These are phyloP conservation scores for Pythium dissotocum DNA, from an alignment of 352 stramenopile genomes.

Conservation along the genomic window DNA sequence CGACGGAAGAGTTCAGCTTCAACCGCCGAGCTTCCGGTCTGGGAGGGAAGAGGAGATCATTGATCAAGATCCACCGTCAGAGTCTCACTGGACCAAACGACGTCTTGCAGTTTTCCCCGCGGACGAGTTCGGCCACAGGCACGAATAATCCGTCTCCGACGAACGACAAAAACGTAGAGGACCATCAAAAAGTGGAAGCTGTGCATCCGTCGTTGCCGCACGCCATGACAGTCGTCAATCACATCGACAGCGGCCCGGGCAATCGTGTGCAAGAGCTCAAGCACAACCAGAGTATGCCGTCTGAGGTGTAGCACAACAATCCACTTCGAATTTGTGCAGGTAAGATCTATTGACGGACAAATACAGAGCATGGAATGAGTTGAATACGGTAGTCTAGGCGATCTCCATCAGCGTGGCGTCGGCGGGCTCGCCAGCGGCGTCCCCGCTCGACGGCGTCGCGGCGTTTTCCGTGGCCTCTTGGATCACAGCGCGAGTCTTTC, in stretches of 20 bases:
- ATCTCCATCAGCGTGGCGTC: conserved; percentile 1
- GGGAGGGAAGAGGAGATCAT: neutral
- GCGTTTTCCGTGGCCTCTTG: neutral
- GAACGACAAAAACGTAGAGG: neutral
- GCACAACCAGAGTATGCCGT: neutral
- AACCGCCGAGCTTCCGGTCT: neutral
- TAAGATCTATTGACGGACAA: neutral
- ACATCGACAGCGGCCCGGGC: neutral
- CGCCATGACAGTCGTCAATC: neutral
- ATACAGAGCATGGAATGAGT: conserved; percentile 3
- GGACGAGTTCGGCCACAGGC: neutral
- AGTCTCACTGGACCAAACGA: neutral
- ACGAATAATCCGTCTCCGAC: neutral
- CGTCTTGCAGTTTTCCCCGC: conserved; percentile 1
- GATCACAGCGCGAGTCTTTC: conserved; percentile 48
- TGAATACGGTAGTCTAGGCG: conserved; percentile 1
- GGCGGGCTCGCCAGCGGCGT: neutral
- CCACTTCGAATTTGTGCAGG: neutral
- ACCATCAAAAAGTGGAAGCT: neutral
- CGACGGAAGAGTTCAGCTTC: neutral
- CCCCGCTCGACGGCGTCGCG: neutral
- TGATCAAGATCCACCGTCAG: neutral
- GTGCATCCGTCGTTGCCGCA: neutral
- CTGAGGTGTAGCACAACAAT: neutral
- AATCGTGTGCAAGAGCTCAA: neutral